Percentiles rank a stretch among this genome's conserved stretches.
Evolutionary conservation across 164 flowering plant genomes (phyloP).

Genomic region (Nymphaea thermarum): DNA sequence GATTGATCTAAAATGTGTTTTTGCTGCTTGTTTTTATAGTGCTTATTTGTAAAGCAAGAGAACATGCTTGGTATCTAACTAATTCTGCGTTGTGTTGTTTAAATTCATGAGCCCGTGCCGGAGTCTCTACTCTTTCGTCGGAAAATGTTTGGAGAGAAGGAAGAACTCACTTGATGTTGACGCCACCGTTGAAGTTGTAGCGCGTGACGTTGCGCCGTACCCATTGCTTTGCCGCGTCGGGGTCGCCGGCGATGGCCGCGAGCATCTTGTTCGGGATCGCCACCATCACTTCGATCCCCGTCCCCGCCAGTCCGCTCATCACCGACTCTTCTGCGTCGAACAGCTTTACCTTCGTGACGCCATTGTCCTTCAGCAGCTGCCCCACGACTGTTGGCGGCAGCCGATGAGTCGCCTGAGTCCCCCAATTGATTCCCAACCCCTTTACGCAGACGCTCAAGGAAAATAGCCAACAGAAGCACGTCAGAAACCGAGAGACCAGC

Average conservation of each 20-base stretch:
- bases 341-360: constrained; percentile 48
- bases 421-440: constrained; percentile 57
- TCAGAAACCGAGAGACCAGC: neutral
- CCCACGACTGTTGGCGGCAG: constrained; percentile 36
- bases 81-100: too few relatives aligned
- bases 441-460: neutral
- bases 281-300: constrained; percentile 55
- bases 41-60: too few relatives aligned
- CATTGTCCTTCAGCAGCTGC: constrained; percentile 52
- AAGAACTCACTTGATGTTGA: constrained; percentile 38
- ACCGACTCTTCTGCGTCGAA: constrained; percentile 45
- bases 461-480: neutral
- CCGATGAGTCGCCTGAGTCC: constrained; percentile 44
- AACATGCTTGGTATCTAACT: too few relatives aligned
- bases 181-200: constrained; percentile 36
- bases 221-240: constrained; percentile 37
- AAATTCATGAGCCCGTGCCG: too few relatives aligned
- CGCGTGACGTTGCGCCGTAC: constrained; percentile 41
- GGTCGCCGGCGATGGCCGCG: constrained; percentile 9
- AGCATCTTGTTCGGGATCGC: constrained; percentile 55
- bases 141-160: neutral
- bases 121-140: too few relatives aligned
- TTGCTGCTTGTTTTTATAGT: too few relatives aligned
- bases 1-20: too few relatives aligned
- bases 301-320: constrained; percentile 33